These are phyloP conservation scores for Ophiosphaerella narmari DNA, from an alignment of 2,329 filamentous ascomycete species.

Conservation along the genomic window DNA sequence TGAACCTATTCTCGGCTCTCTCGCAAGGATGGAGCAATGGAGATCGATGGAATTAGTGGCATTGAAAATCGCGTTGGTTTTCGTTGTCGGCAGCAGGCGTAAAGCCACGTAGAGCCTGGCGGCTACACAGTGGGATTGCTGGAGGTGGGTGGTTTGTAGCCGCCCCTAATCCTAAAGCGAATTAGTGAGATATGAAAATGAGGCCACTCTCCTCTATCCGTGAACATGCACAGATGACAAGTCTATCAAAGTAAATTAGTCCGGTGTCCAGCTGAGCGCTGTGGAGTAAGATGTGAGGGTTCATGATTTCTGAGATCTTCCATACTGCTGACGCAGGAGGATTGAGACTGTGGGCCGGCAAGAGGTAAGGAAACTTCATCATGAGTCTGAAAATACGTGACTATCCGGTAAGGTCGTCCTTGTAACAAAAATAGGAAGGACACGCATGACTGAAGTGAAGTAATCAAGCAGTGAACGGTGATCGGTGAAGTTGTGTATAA, in stretches of 20 bases:
- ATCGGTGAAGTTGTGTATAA: background rate
- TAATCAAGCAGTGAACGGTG: constrained; percentile 5
- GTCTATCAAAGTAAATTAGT: background rate
- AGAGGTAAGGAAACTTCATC: background rate
- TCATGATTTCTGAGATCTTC: background rate
- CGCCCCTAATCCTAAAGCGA: constrained; percentile 13
- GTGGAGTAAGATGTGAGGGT: background rate
- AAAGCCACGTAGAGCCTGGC: constrained; percentile 11
- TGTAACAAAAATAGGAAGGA: constrained; percentile 5
- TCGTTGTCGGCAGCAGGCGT: constrained; percentile 3
- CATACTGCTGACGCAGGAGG: background rate
- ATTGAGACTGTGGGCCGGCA: background rate
- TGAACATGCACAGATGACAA: background rate
- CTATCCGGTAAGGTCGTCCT: background rate
- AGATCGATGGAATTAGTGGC: background rate
- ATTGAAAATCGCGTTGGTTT: constrained; percentile 3
- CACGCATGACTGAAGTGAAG: constrained; percentile 8
- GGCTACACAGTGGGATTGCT: constrained; percentile 10
- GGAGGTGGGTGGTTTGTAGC: constrained; percentile 5
- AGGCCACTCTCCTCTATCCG: background rate
- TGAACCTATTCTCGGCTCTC: constrained; percentile 19
- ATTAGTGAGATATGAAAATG: constrained; percentile 1
- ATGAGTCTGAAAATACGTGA: background rate
- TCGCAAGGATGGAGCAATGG: background rate
- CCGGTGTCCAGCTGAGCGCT: too few relatives aligned